A percentile compares a stretch with the other conserved stretches of the same genome.
phyloP scores from a whole-genome alignment of 768 basidiomycete genomes.

The Tubosaeta brunneosetosa region DNA sequence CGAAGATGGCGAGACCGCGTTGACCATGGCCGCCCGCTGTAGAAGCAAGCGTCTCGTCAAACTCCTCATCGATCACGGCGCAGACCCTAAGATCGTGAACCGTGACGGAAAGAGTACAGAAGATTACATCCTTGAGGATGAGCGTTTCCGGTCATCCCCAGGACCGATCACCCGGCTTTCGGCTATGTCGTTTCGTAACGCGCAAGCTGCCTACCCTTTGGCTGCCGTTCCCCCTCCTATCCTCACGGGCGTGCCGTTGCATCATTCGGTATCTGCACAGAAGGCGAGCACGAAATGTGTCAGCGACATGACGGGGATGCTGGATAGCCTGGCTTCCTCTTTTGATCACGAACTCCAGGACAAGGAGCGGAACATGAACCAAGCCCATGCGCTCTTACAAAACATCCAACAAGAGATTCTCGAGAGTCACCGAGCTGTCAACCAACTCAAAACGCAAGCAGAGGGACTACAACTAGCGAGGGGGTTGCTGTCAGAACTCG shows the following conservation, averaged over 20 bases:
- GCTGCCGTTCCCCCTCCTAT: conserved; percentile 41
- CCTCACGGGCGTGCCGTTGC: conserved; percentile 57
- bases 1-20: conserved; percentile 95
- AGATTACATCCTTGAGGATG: conserved; percentile 98
- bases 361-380: conserved; percentile 86
- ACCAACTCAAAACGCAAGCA: conserved; percentile 63
- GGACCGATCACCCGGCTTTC: conserved; percentile 63
- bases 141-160: conserved; percentile 91
- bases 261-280: conserved; percentile 82
- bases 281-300: conserved; percentile 81
- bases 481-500: conserved; percentile 53
- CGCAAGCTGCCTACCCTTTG: conserved; percentile 47
- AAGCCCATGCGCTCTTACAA: conserved; percentile 79
- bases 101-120: conserved; percentile 95
- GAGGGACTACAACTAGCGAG: conserved; percentile 61
- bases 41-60: conserved; percentile 94
- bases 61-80: conserved; percentile 91
- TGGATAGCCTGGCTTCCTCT: conserved; percentile 82
- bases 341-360: conserved; percentile 91
- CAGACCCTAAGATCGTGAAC: conserved; percentile 92
- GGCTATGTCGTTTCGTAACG: conserved; percentile 70
- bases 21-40: conserved; percentile 95
- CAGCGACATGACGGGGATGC: conserved; percentile 78
- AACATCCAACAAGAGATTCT: conserved; percentile 89
- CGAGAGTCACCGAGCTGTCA: conserved; percentile 74